Conservation (phyloP, 352 stramenopile species). For the Thalassiosira exigua region DNA sequence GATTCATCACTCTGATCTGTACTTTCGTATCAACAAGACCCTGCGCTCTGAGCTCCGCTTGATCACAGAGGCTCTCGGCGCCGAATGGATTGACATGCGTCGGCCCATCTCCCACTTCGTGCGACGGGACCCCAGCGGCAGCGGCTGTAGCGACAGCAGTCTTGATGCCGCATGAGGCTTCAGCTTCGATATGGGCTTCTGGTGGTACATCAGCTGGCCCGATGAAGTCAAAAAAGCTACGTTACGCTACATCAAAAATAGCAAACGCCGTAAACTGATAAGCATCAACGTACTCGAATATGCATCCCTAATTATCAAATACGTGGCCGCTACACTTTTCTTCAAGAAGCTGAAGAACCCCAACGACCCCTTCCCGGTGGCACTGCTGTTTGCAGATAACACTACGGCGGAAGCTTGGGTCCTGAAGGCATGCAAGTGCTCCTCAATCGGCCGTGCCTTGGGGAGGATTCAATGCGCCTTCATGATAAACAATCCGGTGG, state of each 20-base stretch:
- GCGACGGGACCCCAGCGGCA: not conserved
- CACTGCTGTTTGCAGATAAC: slow-evolving; percentile 40
- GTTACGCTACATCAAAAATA: not conserved
- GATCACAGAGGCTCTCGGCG: not conserved
- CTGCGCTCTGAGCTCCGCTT: slow-evolving; percentile 28
- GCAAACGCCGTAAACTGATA: slow-evolving; percentile 6
- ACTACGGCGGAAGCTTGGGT: slow-evolving; percentile 29
- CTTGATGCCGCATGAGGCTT: slow-evolving; percentile 18
- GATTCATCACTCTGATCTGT: slow-evolving; percentile 9
- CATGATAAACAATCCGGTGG: slow-evolving; percentile 52
- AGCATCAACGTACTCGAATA: slow-evolving; percentile 43
- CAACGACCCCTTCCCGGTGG: slow-evolving; percentile 16
- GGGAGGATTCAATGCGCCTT: slow-evolving; percentile 35
- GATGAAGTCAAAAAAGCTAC: not conserved
- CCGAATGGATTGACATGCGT: not conserved
- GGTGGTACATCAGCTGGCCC: slow-evolving; percentile 35
- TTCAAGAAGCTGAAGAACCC: not conserved
- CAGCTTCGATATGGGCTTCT: slow-evolving; percentile 16
- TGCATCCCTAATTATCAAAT: slow-evolving; percentile 46
- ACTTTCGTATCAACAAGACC: slow-evolving; percentile 24
- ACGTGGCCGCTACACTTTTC: slow-evolving; percentile 4
- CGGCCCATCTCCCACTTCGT: slow-evolving; percentile 18
- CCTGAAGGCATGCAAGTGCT: slow-evolving; percentile 37
- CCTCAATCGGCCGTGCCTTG: slow-evolving; percentile 13
- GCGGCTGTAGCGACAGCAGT: slow-evolving; percentile 6